Evolutionary conservation across 805 yeast species (phyloP).

Genomic region (Scheffersomyces amazonensis): DNA sequence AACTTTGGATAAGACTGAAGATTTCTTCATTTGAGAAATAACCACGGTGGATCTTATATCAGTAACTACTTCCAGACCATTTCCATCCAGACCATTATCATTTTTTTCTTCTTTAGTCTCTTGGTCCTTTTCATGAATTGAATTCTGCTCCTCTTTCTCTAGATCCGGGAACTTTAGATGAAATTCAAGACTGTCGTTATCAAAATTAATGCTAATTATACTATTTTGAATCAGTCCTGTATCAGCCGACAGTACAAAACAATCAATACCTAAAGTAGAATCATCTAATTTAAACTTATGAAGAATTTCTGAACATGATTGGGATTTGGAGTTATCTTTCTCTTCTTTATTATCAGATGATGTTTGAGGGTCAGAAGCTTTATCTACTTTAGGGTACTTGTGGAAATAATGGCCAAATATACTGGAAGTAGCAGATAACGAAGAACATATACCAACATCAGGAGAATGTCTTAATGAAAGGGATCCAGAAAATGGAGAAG

Average conservation of each 20-base stretch:
- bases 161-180: neutral
- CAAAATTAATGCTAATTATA: neutral
- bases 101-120: neutral
- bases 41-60: too few relatives aligned
- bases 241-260: neutral
- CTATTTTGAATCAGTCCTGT: neutral
- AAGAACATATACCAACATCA: neutral
- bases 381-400: neutral
- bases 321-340: too few relatives aligned
- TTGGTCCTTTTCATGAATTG: neutral
- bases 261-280: neutral
- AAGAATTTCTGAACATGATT: neutral
- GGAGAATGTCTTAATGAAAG: neutral
- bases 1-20: neutral
- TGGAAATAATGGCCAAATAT: neutral
- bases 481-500: neutral
- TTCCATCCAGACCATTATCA: neutral
- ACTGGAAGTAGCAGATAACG: neutral
- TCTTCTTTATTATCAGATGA: neutral
- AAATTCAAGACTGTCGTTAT: conserved; percentile 1
- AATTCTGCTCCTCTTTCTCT: neutral
- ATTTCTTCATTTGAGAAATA: neutral
- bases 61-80: too few relatives aligned
- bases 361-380: neutral
- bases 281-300: conserved; percentile 1